Base-by-base conservation (phyloP, 441 rosid genomes). In the Erodium moschatum region DNA sequence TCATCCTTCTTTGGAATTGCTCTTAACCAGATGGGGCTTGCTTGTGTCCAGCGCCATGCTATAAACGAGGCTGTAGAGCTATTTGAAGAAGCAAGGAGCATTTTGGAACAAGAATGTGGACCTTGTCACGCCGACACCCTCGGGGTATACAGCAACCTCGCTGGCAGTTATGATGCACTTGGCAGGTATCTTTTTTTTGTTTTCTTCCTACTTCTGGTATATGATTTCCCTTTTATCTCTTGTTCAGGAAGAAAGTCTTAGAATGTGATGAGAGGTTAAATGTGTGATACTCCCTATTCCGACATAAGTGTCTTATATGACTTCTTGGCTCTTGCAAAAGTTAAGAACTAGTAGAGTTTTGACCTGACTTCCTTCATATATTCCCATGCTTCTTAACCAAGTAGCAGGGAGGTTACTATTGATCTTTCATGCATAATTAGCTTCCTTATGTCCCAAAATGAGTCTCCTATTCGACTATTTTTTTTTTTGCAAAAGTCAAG, bases 11-110 rank as follows among this genome's bases (percentile, higher is more conserved):
- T 85, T 12, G 92, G 92, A 50, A 80, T 87, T 73, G 90, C 87
- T 56, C 87, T 87, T 54, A 87, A 87, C 80, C 88, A 87, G 67
- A 85, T 87, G 92, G 92, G 90, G 42, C 76, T 87, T 66, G 83
- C 88, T 75, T 87, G 92, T 66, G 84, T 87, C 64, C 92, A 85
- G 75, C 78, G 82, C 6, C 69, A 79, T 48, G 76, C 79, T 5
- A 74, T 87, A 71, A 77, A 79, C 0, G 90, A 87, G 75, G 88
- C 90, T 67, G 85, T 79, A 38, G 85, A 82, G 72, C 68, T 87
- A 74, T 83, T 87, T 40, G 90, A 85, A 80, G 88, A 87, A 72
- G 86, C 92, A 70, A 84, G 80, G 78, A 61, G 33, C 67, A 67
- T 85, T 73, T 66, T 83, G 77, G 90, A 87, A 67, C 81, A 84